Base-by-base conservation (phyloP, 164 flowering plant species). In the Euptelea pleiosperma region DNA sequence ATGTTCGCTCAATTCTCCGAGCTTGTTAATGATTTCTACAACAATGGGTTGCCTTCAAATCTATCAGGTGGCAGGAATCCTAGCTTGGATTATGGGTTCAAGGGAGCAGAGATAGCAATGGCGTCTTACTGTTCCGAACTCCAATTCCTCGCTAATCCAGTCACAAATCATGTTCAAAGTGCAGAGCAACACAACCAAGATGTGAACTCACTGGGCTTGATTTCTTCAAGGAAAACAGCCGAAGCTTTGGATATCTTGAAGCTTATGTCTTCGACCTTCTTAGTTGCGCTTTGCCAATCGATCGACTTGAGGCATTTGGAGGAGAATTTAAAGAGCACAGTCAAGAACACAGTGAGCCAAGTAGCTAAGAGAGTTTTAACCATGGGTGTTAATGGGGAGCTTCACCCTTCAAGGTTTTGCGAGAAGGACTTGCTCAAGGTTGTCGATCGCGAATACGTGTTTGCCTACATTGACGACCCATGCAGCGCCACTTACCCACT, bases 171-270 rank as follows among this genome's bases (percentile, higher is more conserved):
- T 56, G 87, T 82, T 5, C 84, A 82, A 41, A 82, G 87, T 42
- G 87, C 86, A 0, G 86, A 82, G 55, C 86, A 82, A 57, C 86
- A 82, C 66, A 82, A 82, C 66, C 86, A 82, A 53, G 87, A 82
- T 57, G 87, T 82, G 35, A 83, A 84, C 58, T 84, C 89, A 2
- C 33, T 84, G 39, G 89, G 89, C 0, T 44, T 84, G 42, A 84
- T 84, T 24, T 81, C 89, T 24, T 63, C 86, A 0, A 52, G 84
- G 40, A 83, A 83, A 55, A 81, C 82, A 3, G 79, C 78, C 1
- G 86, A 83, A 55, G 81, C 86, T 0, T 60, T 83, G 0, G 86
- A 79, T 25, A 76, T 83, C 6, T 43, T 83, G 58, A 81, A 83
- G 75, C 72, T 83, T 16, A 83, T 81, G 86, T 75, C 79, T 2